These are phyloP conservation scores for Cornus florida DNA, from an alignment of 148 eudicot species.

Conservation along the genomic window DNA sequence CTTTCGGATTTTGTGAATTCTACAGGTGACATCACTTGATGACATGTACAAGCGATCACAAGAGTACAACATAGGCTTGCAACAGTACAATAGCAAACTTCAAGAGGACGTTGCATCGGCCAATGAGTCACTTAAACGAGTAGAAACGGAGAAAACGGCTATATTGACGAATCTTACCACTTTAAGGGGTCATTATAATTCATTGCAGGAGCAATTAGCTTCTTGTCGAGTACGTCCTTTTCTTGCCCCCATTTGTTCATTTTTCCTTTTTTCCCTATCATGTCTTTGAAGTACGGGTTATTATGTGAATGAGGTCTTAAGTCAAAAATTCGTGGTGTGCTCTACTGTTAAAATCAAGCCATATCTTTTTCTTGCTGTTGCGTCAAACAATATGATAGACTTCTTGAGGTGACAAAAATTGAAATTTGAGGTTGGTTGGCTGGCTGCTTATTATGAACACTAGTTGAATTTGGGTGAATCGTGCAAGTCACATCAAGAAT, in stretches of 20 bases:
- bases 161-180: constrained; percentile 55
- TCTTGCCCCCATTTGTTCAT: background rate
- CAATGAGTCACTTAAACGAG: constrained; percentile 53
- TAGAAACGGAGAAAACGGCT: constrained; percentile 58
- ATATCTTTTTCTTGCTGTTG: background rate
- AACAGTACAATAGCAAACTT: constrained; percentile 67
- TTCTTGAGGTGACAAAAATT: background rate
- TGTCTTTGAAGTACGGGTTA: background rate
- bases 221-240: constrained; percentile 39
- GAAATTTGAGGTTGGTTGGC: background rate
- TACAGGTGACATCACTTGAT: constrained; percentile 51
- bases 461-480: background rate
- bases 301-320: constrained; percentile 9
- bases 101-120: constrained; percentile 65
- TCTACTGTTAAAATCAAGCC: too few species aligned
- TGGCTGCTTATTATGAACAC: background rate
- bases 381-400: background rate
- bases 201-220: constrained; percentile 63
- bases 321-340: background rate
- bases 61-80: constrained; percentile 74
- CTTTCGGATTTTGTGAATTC: background rate
- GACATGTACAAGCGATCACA: constrained; percentile 68
- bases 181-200: constrained; percentile 52
- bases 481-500: background rate
- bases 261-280: background rate